These are phyloP conservation scores for Russula brevipes DNA, from an alignment of 768 basidiomycete genomes.

Conservation along the genomic window DNA sequence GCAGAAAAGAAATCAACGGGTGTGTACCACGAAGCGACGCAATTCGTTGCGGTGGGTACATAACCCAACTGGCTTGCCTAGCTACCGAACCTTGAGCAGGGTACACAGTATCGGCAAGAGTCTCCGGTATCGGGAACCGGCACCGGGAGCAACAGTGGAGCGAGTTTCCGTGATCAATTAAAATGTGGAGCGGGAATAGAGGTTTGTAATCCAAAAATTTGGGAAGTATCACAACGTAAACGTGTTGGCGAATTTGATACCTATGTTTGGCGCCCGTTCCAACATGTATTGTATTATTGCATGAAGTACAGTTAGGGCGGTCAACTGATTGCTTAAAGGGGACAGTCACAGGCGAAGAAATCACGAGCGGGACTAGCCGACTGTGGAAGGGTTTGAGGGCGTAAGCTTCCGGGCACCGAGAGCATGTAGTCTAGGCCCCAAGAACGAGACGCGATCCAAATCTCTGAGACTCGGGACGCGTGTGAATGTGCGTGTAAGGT, in stretches of 20 bases:
- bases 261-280: not conserved
- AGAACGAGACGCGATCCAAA: not conserved
- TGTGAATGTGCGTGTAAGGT: not conserved
- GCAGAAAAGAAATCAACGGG: not conserved
- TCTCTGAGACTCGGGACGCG: not conserved
- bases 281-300: not conserved
- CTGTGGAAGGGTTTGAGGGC: not conserved
- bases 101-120: no score
- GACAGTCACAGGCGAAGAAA: not conserved
- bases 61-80: not conserved
- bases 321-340: not conserved
- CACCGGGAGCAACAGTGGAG: not conserved
- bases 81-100: no score
- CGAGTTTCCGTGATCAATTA: not conserved
- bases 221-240: constrained; percentile 1
- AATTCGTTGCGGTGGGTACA: not conserved
- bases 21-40: constrained; percentile 3
- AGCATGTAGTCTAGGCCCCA: not conserved
- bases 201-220: not conserved
- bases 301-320: not conserved
- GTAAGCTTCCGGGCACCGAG: not conserved
- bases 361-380: constrained; percentile 2
- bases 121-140: not conserved
- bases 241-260: constrained; percentile 1
- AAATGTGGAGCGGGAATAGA: not conserved